Percentiles rank a stretch among this genome's conserved stretches.
These are phyloP conservation scores for Quercus bicolor DNA, from an alignment of 306 rosid species.

Conservation along the genomic window DNA sequence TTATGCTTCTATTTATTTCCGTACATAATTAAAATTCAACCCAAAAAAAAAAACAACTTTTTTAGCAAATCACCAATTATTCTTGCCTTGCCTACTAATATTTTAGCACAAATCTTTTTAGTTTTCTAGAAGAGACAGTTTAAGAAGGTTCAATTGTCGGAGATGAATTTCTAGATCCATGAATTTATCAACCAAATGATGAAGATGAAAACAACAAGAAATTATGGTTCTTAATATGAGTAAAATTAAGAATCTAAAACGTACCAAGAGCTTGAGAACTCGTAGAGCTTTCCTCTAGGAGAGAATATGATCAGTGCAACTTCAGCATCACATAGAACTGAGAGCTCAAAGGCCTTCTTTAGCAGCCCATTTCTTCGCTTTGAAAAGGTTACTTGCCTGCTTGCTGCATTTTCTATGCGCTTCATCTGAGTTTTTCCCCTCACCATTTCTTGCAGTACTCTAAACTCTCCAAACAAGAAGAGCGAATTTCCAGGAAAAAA, in stretches of 20 bases:
- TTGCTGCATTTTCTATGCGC: conserved; percentile 80
- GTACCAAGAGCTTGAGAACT: conserved; percentile 81
- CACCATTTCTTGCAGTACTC: conserved; percentile 45
- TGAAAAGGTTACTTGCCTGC: conserved; percentile 89
- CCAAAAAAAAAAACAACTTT: neutral
- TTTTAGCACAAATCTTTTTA: neutral
- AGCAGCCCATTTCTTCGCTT: conserved; percentile 85
- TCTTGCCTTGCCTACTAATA: too few species aligned
- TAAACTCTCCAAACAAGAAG: neutral
- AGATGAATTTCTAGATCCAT: conserved; percentile 4
- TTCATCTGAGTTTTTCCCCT: conserved; percentile 94
- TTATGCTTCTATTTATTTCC: neutral
- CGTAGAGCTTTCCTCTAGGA: conserved; percentile 82
- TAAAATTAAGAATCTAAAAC: neutral
- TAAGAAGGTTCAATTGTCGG: neutral
- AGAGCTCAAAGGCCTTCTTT: conserved; percentile 87
- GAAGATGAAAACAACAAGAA: neutral
- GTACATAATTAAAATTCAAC: neutral
- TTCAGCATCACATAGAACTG: conserved; percentile 96
- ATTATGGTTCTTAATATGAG: neutral
- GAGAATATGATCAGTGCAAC: conserved; percentile 87
- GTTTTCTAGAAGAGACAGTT: neutral
- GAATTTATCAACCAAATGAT: neutral
- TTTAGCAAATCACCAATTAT: neutral
- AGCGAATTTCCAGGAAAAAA: neutral